phyloP scores from a whole-genome alignment of 2,329 filamentous ascomycete genomes.

The Huntiella bhutanensis region DNA sequence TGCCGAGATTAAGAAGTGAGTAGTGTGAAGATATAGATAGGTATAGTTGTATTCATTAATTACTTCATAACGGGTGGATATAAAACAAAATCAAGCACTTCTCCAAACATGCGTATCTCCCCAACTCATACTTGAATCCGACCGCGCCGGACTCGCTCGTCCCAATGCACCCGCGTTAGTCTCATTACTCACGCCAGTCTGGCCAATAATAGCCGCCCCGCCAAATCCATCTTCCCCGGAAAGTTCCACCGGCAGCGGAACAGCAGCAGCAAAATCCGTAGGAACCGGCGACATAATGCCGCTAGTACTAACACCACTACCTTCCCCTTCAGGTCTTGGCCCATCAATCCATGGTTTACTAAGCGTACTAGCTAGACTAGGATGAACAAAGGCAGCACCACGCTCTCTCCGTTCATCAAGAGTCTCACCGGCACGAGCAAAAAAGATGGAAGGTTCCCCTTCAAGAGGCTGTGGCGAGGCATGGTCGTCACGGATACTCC shows the following conservation, averaged over 20 bases:
- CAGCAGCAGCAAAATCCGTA: no score
- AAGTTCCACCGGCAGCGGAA: no score
- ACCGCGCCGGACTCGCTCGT: constrained; percentile 18
- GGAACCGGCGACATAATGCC: neutral
- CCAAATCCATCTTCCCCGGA: no score
- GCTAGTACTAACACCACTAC: neutral
- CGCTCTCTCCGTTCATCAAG: constrained; percentile 55
- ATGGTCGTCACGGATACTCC: constrained; percentile 47
- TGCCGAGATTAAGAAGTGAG: constrained; percentile 13
- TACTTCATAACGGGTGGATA: no score
- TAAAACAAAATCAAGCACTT: constrained; percentile 14
- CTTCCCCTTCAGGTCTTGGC: constrained; percentile 23
- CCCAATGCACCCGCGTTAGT: neutral
- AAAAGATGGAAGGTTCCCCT: constrained; percentile 20
- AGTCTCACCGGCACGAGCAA: constrained; percentile 39
- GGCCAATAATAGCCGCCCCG: no score
- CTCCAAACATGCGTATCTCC: constrained; percentile 34
- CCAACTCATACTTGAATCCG: constrained; percentile 26
- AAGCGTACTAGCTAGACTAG: constrained; percentile 51
- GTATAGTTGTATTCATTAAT: no score
- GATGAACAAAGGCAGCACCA: constrained; percentile 55
- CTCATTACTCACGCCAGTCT: no score
- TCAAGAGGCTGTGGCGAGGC: neutral
- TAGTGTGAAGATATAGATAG: neutral
- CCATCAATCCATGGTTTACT: constrained; percentile 49